phyloP scores from a whole-genome alignment of 495 filamentous ascomycete genomes.

The Aspergillus leporis region DNA sequence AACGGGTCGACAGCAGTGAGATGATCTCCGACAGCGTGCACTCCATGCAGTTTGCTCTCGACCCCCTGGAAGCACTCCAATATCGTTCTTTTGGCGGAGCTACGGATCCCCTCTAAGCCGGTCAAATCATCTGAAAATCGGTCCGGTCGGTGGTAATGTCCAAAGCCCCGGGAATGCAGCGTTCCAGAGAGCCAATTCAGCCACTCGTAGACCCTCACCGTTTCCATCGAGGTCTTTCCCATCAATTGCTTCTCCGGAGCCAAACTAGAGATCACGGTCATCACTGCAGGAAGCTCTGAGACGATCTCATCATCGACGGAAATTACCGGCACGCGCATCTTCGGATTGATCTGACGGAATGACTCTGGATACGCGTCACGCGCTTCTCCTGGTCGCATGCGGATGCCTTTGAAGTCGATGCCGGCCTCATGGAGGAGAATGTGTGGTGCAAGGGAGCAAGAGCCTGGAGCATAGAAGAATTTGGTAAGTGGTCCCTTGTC shows the following conservation, averaged over 20 bases:
- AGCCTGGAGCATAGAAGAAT: slow-evolving; percentile 27
- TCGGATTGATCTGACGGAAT: slow-evolving; percentile 32
- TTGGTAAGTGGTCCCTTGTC: slow-evolving; percentile 17
- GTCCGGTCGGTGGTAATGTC: slow-evolving; percentile 19
- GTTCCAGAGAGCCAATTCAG: slow-evolving; percentile 39
- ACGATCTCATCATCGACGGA: slow-evolving; percentile 31
- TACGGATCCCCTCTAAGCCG: background rate
- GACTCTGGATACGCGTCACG: slow-evolving; percentile 7
- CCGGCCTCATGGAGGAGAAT: slow-evolving; percentile 32
- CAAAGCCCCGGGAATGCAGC: slow-evolving; percentile 31
- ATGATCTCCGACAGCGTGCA: slow-evolving; percentile 26
- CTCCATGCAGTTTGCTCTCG: slow-evolving; percentile 12
- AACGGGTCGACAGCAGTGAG: slow-evolving; percentile 40
- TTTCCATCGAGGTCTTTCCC: slow-evolving; percentile 29
- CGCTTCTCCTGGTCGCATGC: background rate
- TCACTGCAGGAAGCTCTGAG: slow-evolving; percentile 35
- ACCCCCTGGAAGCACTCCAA: background rate
- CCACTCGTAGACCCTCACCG: slow-evolving; percentile 38
- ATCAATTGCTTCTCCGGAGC: slow-evolving; percentile 29
- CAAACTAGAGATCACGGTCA: slow-evolving; percentile 21
- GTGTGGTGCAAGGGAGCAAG: slow-evolving; percentile 39
- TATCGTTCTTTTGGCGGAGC: background rate
- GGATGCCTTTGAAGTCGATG: slow-evolving; percentile 20
- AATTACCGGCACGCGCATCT: slow-evolving; percentile 33
- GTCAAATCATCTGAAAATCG: slow-evolving; percentile 18